Conservation (phyloP, 768 basidiomycete genomes). For the Lactifluus subvellereus region DNA sequence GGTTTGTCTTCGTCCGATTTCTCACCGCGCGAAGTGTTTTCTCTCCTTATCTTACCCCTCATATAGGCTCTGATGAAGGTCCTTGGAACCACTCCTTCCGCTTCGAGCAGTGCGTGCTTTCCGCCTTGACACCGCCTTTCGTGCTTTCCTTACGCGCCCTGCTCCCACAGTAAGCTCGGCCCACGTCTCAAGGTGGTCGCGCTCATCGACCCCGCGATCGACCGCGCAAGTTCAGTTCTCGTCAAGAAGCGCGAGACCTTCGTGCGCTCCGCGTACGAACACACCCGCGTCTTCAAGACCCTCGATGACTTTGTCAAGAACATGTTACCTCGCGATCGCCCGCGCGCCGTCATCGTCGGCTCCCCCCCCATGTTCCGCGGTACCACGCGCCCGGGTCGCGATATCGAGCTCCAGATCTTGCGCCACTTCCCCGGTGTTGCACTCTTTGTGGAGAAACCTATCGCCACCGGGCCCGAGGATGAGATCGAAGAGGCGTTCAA, state of each 20-base stretch:
- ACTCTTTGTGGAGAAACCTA: constrained; percentile 90
- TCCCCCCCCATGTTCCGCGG: constrained; percentile 94
- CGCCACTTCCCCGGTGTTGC: constrained; percentile 83
- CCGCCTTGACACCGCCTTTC: constrained; percentile 5
- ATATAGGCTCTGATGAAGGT: constrained; percentile 73
- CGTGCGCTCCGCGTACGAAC: constrained; percentile 88
- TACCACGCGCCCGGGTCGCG: constrained; percentile 62
- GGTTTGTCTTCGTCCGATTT: constrained; percentile 40
- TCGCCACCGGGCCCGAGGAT: constrained; percentile 69
- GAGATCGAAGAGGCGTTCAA: constrained; percentile 65
- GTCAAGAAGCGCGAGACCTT: constrained; percentile 89
- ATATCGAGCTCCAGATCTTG: constrained; percentile 84
- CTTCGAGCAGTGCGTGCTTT: constrained; percentile 65
- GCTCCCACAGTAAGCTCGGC: constrained; percentile 72
- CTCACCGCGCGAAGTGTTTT: not conserved
- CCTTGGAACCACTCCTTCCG: constrained; percentile 94
- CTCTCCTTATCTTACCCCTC: constrained; percentile 5
- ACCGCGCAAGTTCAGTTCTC: constrained; percentile 74
- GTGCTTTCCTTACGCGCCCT: constrained; percentile 12
- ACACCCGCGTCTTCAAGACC: constrained; percentile 78
- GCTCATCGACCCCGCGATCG: constrained; percentile 83
- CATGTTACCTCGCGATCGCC: constrained; percentile 56
- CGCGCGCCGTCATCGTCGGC: constrained; percentile 82
- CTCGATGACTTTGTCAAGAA: constrained; percentile 79
- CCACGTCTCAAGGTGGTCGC: constrained; percentile 94